A percentile compares a stretch with the other conserved stretches of the same genome.
Evolutionary conservation across 1,284 basidiomycete species (phyloP).

Genomic region (Ustilago lituana): DNA sequence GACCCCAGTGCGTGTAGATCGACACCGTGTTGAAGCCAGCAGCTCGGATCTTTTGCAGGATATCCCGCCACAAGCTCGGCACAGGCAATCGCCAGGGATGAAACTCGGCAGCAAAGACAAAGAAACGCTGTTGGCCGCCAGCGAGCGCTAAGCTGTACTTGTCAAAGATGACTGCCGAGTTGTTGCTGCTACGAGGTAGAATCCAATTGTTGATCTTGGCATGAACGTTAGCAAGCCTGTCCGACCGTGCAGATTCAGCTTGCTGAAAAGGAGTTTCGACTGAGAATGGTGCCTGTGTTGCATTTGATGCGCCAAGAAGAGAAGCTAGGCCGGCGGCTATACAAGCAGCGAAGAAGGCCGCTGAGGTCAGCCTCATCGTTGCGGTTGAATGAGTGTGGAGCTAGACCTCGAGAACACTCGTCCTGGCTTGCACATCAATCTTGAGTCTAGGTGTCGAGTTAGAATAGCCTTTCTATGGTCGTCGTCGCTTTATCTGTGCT

Average conservation of each 20-base stretch:
- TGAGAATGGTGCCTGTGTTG: constrained; percentile 22
- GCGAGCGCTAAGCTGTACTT: constrained; percentile 43
- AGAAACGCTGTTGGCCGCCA: constrained; percentile 31
- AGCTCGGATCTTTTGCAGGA: constrained; percentile 81
- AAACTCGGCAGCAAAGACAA: constrained; percentile 72
- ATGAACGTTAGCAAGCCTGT: too few species aligned
- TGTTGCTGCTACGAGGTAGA: constrained; percentile 26
- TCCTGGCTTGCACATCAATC: too few species aligned
- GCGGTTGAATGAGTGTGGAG: background rate
- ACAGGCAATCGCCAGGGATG: constrained; percentile 84
- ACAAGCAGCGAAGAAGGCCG: constrained; percentile 12
- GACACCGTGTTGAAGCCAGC: constrained; percentile 75
- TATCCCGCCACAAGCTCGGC: constrained; percentile 80
- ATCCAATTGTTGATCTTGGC: constrained; percentile 28
- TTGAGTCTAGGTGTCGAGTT: too few species aligned
- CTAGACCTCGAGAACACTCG: too few species aligned
- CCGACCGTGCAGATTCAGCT: too few species aligned
- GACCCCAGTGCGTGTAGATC: constrained; percentile 72
- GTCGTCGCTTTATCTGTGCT: too few species aligned
- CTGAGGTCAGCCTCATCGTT: constrained; percentile 17
- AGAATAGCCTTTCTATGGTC: too few species aligned
- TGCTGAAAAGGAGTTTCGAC: background rate
- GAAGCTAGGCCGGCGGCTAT: constrained; percentile 8
- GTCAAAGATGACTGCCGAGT: constrained; percentile 43
- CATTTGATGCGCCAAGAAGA: constrained; percentile 2